Conservation (phyloP, 345 rosid genomes). For the Eucalyptus fibrosa region DNA sequence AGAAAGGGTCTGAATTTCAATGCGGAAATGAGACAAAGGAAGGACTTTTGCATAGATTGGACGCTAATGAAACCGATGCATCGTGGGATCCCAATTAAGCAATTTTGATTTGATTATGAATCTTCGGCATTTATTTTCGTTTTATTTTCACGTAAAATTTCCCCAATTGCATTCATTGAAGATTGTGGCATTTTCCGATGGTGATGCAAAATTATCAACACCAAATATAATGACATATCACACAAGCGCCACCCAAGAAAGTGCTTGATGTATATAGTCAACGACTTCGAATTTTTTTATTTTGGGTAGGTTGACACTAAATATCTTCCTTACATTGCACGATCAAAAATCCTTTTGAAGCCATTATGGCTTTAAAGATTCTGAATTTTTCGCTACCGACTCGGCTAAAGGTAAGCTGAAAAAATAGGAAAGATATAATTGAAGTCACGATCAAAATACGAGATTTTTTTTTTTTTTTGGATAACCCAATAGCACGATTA, state of each 20-base stretch:
- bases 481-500: background rate
- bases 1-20: background rate
- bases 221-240: background rate
- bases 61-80: background rate
- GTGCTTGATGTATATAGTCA: background rate
- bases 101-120: background rate
- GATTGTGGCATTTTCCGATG: background rate
- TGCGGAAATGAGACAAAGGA: background rate
- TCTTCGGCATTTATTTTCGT: background rate
- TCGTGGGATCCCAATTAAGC: background rate
- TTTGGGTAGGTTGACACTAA: background rate
- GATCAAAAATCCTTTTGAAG: background rate
- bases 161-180: background rate
- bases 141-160: background rate
- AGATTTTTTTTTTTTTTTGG: background rate
- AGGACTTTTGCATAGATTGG: background rate
- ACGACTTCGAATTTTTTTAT: background rate
- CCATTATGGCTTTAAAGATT: background rate
- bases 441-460: background rate
- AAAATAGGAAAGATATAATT: background rate
- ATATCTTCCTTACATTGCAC: background rate
- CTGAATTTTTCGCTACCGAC: background rate
- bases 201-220: background rate
- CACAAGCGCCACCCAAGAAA: background rate
- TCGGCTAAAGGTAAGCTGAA: background rate